Evolutionary conservation across 257 asterid species (phyloP).

Genomic region (Buddleja alternifolia): DNA sequence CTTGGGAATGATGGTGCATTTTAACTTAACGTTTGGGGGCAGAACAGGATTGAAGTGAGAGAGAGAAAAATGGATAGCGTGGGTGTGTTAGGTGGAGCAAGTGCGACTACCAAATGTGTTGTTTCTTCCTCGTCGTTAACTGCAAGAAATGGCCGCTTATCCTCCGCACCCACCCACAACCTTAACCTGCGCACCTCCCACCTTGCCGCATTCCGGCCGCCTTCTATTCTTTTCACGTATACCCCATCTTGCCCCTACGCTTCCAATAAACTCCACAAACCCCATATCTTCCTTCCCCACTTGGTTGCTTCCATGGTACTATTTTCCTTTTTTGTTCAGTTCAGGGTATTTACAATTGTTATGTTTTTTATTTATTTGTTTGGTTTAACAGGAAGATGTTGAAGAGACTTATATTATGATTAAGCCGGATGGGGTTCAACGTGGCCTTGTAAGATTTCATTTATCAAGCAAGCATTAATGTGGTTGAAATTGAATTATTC

Average conservation of each 20-base stretch:
- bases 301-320: slow-evolving; percentile 80
- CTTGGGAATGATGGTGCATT: too few species aligned
- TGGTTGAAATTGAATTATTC: not conserved
- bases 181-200: slow-evolving; percentile 41
- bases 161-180: slow-evolving; percentile 36
- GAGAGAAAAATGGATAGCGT: slow-evolving; percentile 55
- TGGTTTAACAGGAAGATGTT: slow-evolving; percentile 55
- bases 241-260: slow-evolving; percentile 32
- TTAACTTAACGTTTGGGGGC: not conserved
- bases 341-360: not conserved
- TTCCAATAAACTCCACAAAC: slow-evolving; percentile 37
- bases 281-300: slow-evolving; percentile 74
- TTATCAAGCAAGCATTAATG: not conserved
- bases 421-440: slow-evolving; percentile 97
- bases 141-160: slow-evolving; percentile 34
- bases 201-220: slow-evolving; percentile 62
- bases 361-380: not conserved
- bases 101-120: slow-evolving; percentile 37
- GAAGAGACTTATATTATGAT: slow-evolving; percentile 88
- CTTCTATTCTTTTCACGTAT: slow-evolving; percentile 48
- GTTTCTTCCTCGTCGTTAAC: slow-evolving; percentile 38
- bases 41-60: slow-evolving; percentile 14
- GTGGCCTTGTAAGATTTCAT: slow-evolving; percentile 71
- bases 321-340: not conserved
- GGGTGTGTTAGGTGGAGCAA: slow-evolving; percentile 48